Percentiles rank a stretch among this genome's conserved stretches.
phyloP scores from a whole-genome alignment of 2,329 filamentous ascomycete species.

The Trichoderma pleuroti region DNA sequence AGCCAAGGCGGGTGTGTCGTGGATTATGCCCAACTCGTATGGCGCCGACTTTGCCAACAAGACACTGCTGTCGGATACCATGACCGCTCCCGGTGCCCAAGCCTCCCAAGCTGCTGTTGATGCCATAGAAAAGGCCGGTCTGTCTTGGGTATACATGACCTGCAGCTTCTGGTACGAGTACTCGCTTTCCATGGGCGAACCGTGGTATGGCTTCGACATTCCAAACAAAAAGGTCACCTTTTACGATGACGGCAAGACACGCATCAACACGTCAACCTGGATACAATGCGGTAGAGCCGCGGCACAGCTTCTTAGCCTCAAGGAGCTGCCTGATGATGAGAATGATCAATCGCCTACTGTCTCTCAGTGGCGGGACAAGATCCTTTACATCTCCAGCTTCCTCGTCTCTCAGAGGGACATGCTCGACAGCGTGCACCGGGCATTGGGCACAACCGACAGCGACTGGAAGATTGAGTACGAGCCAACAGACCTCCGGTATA shows the following conservation, averaged over 20 bases:
- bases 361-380: constrained; percentile 43
- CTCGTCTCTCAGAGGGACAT: constrained; percentile 60
- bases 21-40: constrained; percentile 50
- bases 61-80: constrained; percentile 30
- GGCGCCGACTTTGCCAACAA: constrained; percentile 31
- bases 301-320: constrained; percentile 46
- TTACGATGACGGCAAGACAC: constrained; percentile 55
- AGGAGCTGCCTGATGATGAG: constrained; percentile 41
- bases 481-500: constrained; percentile 39
- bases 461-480: constrained; percentile 60
- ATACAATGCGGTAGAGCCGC: constrained; percentile 55
- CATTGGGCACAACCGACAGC: constrained; percentile 51
- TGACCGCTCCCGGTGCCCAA: constrained; percentile 26
- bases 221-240: constrained; percentile 39
- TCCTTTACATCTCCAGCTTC: constrained; percentile 55
- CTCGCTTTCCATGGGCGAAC: constrained; percentile 39
- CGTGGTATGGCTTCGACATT: constrained; percentile 50
- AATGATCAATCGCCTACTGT: constrained; percentile 33
- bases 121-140: constrained; percentile 32
- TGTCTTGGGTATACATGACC: constrained; percentile 47
- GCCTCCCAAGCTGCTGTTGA: background rate
- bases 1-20: constrained; percentile 47
- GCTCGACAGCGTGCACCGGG: constrained; percentile 57
- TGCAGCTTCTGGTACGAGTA: constrained; percentile 57
- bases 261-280: constrained; percentile 58